Evolutionary conservation across 2,329 filamentous ascomycete genomes (phyloP).

Genomic region (Emericellopsis cladophorae): DNA sequence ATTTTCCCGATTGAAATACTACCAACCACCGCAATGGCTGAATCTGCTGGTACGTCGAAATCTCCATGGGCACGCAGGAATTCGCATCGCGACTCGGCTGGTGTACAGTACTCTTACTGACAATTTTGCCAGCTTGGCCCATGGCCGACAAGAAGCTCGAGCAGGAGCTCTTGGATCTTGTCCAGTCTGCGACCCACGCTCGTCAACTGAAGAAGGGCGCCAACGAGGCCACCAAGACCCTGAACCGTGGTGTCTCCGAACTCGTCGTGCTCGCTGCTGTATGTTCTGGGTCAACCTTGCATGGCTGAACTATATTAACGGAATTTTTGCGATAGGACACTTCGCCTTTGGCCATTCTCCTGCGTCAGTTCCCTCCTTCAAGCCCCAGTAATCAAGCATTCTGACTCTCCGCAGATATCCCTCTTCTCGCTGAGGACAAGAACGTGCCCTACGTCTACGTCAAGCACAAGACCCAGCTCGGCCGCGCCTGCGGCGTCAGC

Average conservation of each 20-base stretch:
- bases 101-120: background rate
- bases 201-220: constrained; percentile 50
- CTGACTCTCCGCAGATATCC: constrained; percentile 39
- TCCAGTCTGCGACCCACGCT: constrained; percentile 46
- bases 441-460: constrained; percentile 50
- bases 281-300: no score
- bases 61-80: no score
- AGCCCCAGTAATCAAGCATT: no score
- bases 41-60: background rate
- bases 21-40: background rate
- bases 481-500: constrained; percentile 80
- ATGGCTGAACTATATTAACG: no score
- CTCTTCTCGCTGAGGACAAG: constrained; percentile 61
- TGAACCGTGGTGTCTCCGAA: constrained; percentile 85
- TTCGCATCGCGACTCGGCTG: background rate
- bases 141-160: constrained; percentile 61
- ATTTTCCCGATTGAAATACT: constrained; percentile 3
- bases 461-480: constrained; percentile 70
- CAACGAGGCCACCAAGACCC: constrained; percentile 75
- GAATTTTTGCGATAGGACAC: constrained; percentile 41
- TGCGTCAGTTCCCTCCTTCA: constrained; percentile 26
- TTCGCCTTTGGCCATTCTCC: constrained; percentile 71
- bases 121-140: constrained; percentile 45
- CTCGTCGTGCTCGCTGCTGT: constrained; percentile 71
- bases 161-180: constrained; percentile 71